Percentiles rank a stretch among this genome's conserved stretches.
phyloP scores from a whole-genome alignment of 2,329 filamentous ascomycete genomes.

The Ophiostoma sp. region DNA sequence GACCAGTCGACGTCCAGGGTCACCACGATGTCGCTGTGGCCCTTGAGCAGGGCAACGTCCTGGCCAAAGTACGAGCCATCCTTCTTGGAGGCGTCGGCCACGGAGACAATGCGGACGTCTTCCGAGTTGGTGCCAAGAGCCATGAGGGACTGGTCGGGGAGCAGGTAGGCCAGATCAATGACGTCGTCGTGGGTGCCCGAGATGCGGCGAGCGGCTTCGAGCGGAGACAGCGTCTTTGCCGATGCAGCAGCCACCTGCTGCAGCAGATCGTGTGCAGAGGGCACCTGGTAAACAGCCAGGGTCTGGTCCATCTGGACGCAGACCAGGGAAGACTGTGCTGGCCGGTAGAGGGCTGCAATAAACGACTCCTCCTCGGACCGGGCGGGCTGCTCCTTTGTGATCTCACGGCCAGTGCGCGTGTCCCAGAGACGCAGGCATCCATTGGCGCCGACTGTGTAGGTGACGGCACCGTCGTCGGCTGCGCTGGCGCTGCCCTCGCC shows the following conservation, averaged over 20 bases:
- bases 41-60: conserved; percentile 78
- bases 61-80: conserved; percentile 70
- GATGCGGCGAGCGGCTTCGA: conserved; percentile 65
- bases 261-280: conserved; percentile 34
- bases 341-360: conserved; percentile 62
- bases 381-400: conserved; percentile 65
- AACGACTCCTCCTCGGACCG: conserved; percentile 62
- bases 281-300: conserved; percentile 62
- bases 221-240: conserved; percentile 33
- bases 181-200: conserved; percentile 97
- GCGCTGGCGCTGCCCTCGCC: neutral
- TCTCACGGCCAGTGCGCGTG: conserved; percentile 67
- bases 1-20: conserved; percentile 94
- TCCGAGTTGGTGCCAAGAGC: conserved; percentile 94
- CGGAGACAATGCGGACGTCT: conserved; percentile 80
- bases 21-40: conserved; percentile 93
- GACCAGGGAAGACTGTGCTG: conserved; percentile 63
- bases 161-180: conserved; percentile 84
- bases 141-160: conserved; percentile 72
- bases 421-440: conserved; percentile 82
- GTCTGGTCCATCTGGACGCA: conserved; percentile 88
- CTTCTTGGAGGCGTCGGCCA: conserved; percentile 40
- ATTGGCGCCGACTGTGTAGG: conserved; percentile 80
- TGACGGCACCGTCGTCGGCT: conserved; percentile 41
- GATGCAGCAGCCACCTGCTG: conserved; percentile 5